Percentiles rank a stretch among this genome's conserved stretches.
These are phyloP conservation scores for Kwoniella mangroviensis DNA, from an alignment of 768 basidiomycete genomes.

Conservation along the genomic window DNA sequence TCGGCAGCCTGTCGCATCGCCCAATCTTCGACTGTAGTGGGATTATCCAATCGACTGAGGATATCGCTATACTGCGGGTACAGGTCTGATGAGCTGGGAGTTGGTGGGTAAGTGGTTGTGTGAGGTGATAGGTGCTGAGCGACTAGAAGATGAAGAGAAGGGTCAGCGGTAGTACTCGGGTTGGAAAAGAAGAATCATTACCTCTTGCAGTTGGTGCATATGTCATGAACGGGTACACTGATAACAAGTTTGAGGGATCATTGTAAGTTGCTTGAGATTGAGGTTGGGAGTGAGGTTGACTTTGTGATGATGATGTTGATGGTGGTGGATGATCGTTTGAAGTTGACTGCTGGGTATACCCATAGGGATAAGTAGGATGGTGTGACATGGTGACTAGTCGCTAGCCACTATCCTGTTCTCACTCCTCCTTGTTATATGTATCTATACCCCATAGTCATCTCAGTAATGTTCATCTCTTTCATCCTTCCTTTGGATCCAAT, in stretches of 20 bases:
- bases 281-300: slow-evolving; percentile 2
- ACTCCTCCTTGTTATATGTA: neutral
- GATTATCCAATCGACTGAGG: slow-evolving; percentile 42
- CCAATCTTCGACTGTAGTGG: slow-evolving; percentile 40
- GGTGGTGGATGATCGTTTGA: neutral
- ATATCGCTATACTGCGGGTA: slow-evolving; percentile 42
- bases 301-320: slow-evolving; percentile 1
- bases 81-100: slow-evolving; percentile 33
- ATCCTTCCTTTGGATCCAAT: slow-evolving; percentile 2
- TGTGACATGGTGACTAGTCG: slow-evolving; percentile 5
- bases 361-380: neutral
- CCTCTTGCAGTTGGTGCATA: slow-evolving; percentile 53
- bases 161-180: neutral
- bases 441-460: neutral
- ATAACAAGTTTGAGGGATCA: slow-evolving; percentile 41
- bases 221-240: slow-evolving; percentile 49
- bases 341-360: neutral
- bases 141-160: slow-evolving; percentile 26
- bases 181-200: slow-evolving; percentile 24
- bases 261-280: slow-evolving; percentile 19
- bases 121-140: slow-evolving; percentile 44
- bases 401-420: neutral
- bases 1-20: slow-evolving; percentile 33
- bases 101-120: slow-evolving; percentile 37
- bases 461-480: neutral